phyloP scores from a whole-genome alignment of 2,329 filamentous ascomycete genomes.

The Neonectria ditissima region DNA sequence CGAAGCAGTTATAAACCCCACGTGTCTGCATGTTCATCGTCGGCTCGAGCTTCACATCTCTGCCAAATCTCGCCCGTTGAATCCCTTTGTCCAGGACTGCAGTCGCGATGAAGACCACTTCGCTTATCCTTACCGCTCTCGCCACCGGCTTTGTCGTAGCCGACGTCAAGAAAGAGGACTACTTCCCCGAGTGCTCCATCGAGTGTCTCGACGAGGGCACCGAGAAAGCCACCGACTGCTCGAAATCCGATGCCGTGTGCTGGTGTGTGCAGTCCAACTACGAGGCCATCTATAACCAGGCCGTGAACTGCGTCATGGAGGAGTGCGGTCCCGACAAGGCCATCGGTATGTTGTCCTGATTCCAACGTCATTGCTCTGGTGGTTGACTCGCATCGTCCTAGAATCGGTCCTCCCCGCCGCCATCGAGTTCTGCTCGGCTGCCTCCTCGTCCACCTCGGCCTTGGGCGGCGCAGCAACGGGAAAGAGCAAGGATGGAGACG shows the following conservation, averaged over 20 bases:
- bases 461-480: not conserved
- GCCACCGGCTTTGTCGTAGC: conserved; percentile 37
- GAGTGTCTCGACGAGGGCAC: conserved; percentile 45
- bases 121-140: conserved; percentile 37
- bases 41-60: not conserved
- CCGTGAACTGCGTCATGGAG: conserved; percentile 44
- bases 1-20: not conserved
- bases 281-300: conserved; percentile 43
- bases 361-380: not conserved
- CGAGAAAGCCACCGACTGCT: conserved; percentile 39
- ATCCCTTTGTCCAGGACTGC: not conserved
- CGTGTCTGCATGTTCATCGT: not conserved
- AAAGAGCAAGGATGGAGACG: not conserved
- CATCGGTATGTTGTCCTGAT: conserved; percentile 7
- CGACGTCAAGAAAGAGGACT: conserved; percentile 33
- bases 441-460: conserved; percentile 11
- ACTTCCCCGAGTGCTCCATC: conserved; percentile 47
- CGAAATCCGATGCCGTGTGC: conserved; percentile 39
- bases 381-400: not conserved
- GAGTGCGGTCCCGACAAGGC: conserved; percentile 23
- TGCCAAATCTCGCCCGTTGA: not conserved
- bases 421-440: conserved; percentile 21
- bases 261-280: conserved; percentile 46
- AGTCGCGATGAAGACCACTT: conserved; percentile 33
- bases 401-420: conserved; percentile 25